Percentiles rank a stretch among this genome's conserved stretches.
These are phyloP conservation scores for Microsporum audouinii DNA, from an alignment of 2,329 filamentous ascomycete genomes.

Conservation along the genomic window DNA sequence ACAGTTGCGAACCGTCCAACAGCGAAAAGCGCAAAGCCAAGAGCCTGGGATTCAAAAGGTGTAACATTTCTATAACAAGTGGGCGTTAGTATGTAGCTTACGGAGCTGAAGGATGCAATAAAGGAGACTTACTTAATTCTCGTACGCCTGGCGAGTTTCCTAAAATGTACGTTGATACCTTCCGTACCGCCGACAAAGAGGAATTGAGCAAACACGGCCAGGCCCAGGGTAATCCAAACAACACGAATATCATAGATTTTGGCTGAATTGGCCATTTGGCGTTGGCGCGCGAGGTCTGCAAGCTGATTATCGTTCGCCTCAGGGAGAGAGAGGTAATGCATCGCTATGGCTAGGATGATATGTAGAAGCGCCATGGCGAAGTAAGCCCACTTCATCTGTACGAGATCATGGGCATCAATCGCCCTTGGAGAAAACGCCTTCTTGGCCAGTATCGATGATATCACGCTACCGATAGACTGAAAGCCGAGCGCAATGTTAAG, in stretches of 20 bases:
- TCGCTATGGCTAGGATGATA: conserved; percentile 46
- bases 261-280: conserved; percentile 40
- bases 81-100: conserved; percentile 15
- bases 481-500: conserved; percentile 51
- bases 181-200: conserved; percentile 53
- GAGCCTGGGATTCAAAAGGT: conserved; percentile 37
- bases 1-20: conserved; percentile 48
- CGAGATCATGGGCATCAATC: conserved; percentile 40
- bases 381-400: conserved; percentile 55
- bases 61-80: conserved; percentile 7
- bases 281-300: conserved; percentile 43
- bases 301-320: conserved; percentile 52
- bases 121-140: conserved; percentile 21
- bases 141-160: conserved; percentile 33
- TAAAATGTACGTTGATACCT: conserved; percentile 40
- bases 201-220: conserved; percentile 46
- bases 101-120: background rate
- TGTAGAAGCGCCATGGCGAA: conserved; percentile 52
- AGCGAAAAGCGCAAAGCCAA: conserved; percentile 49
- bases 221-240: conserved; percentile 45
- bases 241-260: conserved; percentile 37
- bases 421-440: conserved; percentile 46
- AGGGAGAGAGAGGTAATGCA: conserved; percentile 51
- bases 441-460: conserved; percentile 49
- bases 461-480: conserved; percentile 49